A percentile compares a stretch with the other conserved stretches of the same genome.
These are phyloP conservation scores for Populus hybrid DNA, from an alignment of 441 rosid genomes.

Conservation along the genomic window DNA sequence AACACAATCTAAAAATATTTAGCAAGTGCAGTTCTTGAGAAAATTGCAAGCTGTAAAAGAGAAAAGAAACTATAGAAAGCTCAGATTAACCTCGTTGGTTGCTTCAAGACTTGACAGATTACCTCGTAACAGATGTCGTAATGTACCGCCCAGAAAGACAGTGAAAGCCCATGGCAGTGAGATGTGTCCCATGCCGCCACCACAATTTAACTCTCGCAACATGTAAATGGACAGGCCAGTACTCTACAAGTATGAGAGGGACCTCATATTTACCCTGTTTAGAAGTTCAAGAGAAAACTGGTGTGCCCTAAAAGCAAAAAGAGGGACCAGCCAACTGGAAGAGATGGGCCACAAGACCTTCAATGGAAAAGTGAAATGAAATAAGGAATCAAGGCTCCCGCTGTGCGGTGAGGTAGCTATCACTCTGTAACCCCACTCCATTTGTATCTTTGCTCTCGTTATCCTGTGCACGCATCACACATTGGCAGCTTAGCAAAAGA, in stretches of 20 bases:
- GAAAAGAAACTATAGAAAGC: too few relatives aligned
- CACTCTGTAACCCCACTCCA: too few relatives aligned
- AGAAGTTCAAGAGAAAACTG: background rate
- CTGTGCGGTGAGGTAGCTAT: too few relatives aligned
- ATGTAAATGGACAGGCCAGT: background rate
- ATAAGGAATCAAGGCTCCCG: conserved; percentile 11
- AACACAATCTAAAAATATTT: too few relatives aligned
- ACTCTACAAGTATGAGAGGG: conserved; percentile 16
- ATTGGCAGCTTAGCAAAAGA: too few relatives aligned
- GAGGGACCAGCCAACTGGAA: conserved; percentile 14
- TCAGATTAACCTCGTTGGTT: too few relatives aligned
- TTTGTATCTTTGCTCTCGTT: background rate
- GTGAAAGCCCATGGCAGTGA: conserved; percentile 1
- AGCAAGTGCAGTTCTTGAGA: too few relatives aligned
- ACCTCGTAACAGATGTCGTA: too few relatives aligned
- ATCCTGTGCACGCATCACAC: background rate
- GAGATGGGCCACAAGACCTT: conserved; percentile 24
- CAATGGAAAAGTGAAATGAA: background rate
- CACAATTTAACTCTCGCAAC: conserved; percentile 5
- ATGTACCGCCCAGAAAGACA: background rate
- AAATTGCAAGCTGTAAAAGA: too few relatives aligned
- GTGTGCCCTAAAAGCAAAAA: background rate
- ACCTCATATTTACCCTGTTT: conserved; percentile 10
- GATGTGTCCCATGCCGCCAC: conserved; percentile 23
- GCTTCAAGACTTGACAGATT: too few relatives aligned